Percentiles rank a stretch among this genome's conserved stretches.
Conservation (phyloP, 441 rosid species). For the Pelargonium citronellum region DNA sequence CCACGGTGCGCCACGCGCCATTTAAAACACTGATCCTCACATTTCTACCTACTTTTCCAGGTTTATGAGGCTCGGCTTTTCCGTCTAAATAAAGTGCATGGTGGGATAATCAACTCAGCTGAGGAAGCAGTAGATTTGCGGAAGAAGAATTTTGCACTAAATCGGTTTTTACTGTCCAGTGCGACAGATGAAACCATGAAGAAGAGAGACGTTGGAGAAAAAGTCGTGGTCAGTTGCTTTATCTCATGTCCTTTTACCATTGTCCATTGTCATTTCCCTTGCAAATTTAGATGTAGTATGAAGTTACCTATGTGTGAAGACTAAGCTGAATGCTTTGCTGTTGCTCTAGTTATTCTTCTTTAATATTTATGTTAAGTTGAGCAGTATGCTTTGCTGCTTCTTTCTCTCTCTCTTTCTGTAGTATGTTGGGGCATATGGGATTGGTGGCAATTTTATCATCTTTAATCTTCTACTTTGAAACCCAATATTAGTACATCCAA, state of each 20-base stretch:
- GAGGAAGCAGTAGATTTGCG: constrained; percentile 75
- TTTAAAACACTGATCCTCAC: no score
- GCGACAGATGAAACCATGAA: constrained; percentile 36
- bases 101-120: constrained; percentile 63
- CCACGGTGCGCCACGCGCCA: no score
- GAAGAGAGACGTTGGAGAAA: constrained; percentile 64
- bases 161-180: constrained; percentile 57
- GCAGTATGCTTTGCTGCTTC: no score
- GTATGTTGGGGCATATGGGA: neutral
- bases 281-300: neutral
- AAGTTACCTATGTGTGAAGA: neutral
- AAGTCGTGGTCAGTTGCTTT: constrained; percentile 58
- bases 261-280: neutral
- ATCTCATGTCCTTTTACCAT: constrained; percentile 18
- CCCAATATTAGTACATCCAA: neutral
- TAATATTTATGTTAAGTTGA: no score
- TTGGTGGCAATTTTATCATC: neutral
- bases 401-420: no score
- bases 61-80: constrained; percentile 88
- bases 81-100: constrained; percentile 64
- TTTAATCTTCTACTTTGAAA: neutral
- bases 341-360: no score
- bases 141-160: constrained; percentile 73
- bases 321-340: no score
- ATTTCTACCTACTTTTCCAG: constrained; percentile 33